Evolutionary conservation across 331 rosid species (phyloP), one percentile per base, ranked within the genome.

Genomic region (Rosa hybrid): DNA sequence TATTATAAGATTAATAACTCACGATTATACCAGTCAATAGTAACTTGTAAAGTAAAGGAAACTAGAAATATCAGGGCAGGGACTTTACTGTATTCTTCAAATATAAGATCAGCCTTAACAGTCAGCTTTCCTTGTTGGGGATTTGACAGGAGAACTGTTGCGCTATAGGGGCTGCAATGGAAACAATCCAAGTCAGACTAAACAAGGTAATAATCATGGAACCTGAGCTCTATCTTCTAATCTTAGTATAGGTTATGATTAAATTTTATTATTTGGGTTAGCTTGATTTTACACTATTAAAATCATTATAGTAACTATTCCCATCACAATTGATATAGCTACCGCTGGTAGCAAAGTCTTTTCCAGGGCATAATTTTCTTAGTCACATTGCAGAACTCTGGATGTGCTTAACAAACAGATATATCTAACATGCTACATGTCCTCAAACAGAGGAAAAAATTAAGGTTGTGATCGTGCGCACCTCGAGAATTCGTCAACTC

Each of bases 401-500:
- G 72, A 69, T 25, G 17, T 41, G 9, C 16, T 68, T 70, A 57
- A 45, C 20, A 53, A 59, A 42, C 39, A 71, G 39, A 23, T 44
- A 62, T 10, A n/a, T 30, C 53, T n/a, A 60, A 76, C 45, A 21
- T 56, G 62, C 20, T 62, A 64, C 17, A 21, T 23, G 78, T 44
- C 49, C 67, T 67, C 49, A 67, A 82, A 21, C 65, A 60, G 79
- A 57, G 46, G 50, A 23, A 75, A 51, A 45, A 6, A 83, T 62
- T 25, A 46, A 34, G 75, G 80, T 65, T 78, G 82, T 25, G 25
- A 57, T 72, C 60, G 73, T 53, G 74, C 73, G 64, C 85, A 93
- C 99, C 99, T 95, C 85, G 94, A 84, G 83, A 95, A 95, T 78
- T 91, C 97, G 34, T 95, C 98, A 82, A 90, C 91, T 87, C 99